Evolutionary conservation across 2,329 filamentous ascomycete species (phyloP).

Genomic region (Alternaria conjuncta): DNA sequence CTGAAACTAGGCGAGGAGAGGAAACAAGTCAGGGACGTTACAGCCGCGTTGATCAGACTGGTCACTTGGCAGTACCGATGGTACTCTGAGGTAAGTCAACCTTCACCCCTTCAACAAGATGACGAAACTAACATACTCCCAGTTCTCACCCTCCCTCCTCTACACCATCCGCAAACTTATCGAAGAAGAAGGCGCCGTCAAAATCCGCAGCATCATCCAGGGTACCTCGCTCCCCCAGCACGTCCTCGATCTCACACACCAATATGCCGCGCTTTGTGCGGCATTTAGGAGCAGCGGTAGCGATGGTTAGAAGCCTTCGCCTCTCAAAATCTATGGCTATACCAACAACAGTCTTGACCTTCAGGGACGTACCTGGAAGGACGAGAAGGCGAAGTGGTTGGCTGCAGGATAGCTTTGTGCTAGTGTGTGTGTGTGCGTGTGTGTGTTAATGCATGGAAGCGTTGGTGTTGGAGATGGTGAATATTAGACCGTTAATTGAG

Average conservation of each 20-base stretch:
- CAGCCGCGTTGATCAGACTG: conserved; percentile 85
- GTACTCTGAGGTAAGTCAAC: conserved; percentile 80
- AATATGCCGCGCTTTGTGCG: conserved; percentile 93
- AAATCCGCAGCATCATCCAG: conserved; percentile 96
- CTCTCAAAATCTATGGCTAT: conserved; percentile 19
- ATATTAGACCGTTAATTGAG: not conserved
- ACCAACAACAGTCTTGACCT: conserved; percentile 8
- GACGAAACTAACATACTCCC: not conserved
- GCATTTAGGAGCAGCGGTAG: conserved; percentile 94
- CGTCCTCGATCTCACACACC: conserved; percentile 91
- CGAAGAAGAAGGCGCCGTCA: conserved; percentile 96
- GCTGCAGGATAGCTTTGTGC: not conserved
- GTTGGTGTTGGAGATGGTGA: conserved; percentile 15
- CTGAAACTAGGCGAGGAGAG: conserved; percentile 78
- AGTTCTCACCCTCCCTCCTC: conserved; percentile 91
- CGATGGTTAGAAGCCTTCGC: conserved; percentile 66
- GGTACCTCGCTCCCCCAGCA: conserved; percentile 92
- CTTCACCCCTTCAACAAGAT: not conserved
- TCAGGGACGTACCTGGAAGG: not conserved
- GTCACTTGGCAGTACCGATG: conserved; percentile 99
- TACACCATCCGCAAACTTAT: conserved; percentile 90
- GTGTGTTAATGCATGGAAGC: conserved; percentile 21
- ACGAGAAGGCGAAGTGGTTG: not conserved
- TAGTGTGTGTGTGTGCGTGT: not conserved
- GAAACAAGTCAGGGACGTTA: conserved; percentile 79